phyloP scores from a whole-genome alignment of 305 asterid species.

The Salvia sclarea region DNA sequence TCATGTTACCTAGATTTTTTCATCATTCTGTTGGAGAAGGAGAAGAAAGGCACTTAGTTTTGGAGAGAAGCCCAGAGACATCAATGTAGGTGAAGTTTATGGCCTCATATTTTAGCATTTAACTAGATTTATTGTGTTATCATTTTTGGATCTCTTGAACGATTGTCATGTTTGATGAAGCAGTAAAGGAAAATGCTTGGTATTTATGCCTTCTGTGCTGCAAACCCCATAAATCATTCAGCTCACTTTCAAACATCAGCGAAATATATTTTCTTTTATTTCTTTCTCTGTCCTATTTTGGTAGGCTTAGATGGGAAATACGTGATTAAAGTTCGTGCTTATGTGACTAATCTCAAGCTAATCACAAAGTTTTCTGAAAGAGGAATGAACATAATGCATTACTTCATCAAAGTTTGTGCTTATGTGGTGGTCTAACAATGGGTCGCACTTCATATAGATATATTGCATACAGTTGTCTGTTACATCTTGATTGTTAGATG shows the following conservation, averaged over 20 bases:
- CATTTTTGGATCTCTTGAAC: not conserved
- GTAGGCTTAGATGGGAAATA: not conserved
- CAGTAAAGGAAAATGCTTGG: not conserved
- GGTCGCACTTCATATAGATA: not conserved
- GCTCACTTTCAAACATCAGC: not conserved
- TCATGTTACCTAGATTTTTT: slow-evolving; percentile 57
- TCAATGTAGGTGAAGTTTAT: slow-evolving; percentile 61
- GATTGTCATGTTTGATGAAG: not conserved
- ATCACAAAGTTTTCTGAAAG: not conserved
- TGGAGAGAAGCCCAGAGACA: slow-evolving; percentile 83
- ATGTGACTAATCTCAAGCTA: not conserved
- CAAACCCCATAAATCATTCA: not conserved
- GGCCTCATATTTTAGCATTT: slow-evolving; percentile 15
- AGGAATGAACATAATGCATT: not conserved
- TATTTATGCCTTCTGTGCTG: slow-evolving; percentile 7
- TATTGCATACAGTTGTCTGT: not conserved
- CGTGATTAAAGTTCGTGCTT: not conserved
- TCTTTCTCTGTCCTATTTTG: not conserved
- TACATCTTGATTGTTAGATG: not conserved
- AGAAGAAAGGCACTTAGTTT: slow-evolving; percentile 72
- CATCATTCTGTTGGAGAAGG: slow-evolving; percentile 94
- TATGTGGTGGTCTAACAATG: not conserved
- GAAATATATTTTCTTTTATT: not conserved
- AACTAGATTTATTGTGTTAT: not conserved
- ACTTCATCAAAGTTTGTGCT: not conserved